A percentile compares a stretch with the other conserved stretches of the same genome.
Conservation (phyloP, 1,139 yeast species). For the Meyerozyma sp. region DNA sequence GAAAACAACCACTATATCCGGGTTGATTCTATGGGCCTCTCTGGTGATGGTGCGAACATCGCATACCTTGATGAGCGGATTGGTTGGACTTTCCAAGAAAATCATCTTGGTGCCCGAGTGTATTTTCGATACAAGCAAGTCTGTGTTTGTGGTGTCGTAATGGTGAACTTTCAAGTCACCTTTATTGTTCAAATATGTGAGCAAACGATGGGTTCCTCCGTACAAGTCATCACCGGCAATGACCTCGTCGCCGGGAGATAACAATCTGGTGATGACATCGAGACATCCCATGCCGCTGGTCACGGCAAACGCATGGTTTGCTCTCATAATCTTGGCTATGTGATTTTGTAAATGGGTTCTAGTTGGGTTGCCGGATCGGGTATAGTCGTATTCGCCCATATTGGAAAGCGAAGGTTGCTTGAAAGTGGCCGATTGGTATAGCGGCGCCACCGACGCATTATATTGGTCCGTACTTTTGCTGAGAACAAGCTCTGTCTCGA, state of each 20-base stretch:
- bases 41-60: conserved; percentile 65
- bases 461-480: conserved; percentile 65
- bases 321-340: conserved; percentile 69
- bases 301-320: conserved; percentile 71
- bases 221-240: conserved; percentile 91
- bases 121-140: conserved; percentile 50
- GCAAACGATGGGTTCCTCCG: conserved; percentile 86
- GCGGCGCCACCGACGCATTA: conserved; percentile 81
- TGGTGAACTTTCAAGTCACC: conserved; percentile 70
- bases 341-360: conserved; percentile 76
- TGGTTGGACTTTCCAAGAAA: conserved; percentile 84
- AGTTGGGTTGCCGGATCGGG: conserved; percentile 94
- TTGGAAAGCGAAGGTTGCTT: conserved; percentile 71
- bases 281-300: conserved; percentile 91
- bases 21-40: conserved; percentile 62
- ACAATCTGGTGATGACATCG: conserved; percentile 72
- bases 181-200: conserved; percentile 64
- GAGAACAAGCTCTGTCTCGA: conserved; percentile 75
- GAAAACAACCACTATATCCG: conserved; percentile 71
- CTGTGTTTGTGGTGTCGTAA: conserved; percentile 75
- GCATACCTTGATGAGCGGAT: conserved; percentile 83
- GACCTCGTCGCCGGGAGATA: conserved; percentile 76
- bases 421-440: conserved; percentile 91
- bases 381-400: conserved; percentile 86
- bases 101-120: conserved; percentile 61